Conservation (phyloP, 768 basidiomycete species). For the Pulveroboletus frians region DNA sequence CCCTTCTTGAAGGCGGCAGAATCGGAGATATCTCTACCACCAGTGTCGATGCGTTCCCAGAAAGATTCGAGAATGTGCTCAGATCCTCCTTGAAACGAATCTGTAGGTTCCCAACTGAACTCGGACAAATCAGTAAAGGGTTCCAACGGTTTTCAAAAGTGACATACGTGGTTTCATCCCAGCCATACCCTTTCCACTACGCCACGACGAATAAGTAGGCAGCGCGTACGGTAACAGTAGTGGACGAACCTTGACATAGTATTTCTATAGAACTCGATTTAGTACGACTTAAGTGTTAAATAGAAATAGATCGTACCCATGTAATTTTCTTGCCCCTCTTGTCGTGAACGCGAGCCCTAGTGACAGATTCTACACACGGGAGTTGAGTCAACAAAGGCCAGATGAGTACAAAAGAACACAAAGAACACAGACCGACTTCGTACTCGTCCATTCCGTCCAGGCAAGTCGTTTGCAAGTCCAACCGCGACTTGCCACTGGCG, state of each 20-base stretch:
- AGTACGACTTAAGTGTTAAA: conserved; percentile 5
- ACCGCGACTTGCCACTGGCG: not conserved
- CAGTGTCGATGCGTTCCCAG: conserved; percentile 32
- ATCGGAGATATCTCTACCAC: conserved; percentile 44
- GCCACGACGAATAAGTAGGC: conserved; percentile 3
- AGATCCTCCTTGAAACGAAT: conserved; percentile 53
- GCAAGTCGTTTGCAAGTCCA: conserved; percentile 14
- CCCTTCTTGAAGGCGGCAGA: conserved; percentile 46
- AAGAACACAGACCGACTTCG: conserved; percentile 57
- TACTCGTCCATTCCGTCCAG: conserved; percentile 47
- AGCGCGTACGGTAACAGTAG: not conserved
- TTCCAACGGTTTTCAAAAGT: not conserved
- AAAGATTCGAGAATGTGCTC: conserved; percentile 44
- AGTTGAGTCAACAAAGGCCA: not conserved
- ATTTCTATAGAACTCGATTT: conserved; percentile 39
- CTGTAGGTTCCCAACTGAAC: conserved; percentile 61
- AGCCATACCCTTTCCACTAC: conserved; percentile 60
- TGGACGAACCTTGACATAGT: conserved; percentile 50
- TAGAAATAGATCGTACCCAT: conserved; percentile 41
- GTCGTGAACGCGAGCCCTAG: conserved; percentile 46
- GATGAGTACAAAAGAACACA: not conserved
- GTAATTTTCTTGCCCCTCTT: conserved; percentile 41
- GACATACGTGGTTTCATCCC: conserved; percentile 55
- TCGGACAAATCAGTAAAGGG: conserved; percentile 5
- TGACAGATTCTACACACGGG: conserved; percentile 43